phyloP scores from a whole-genome alignment of 768 basidiomycete species.

The Leccinum aurantiacum region DNA sequence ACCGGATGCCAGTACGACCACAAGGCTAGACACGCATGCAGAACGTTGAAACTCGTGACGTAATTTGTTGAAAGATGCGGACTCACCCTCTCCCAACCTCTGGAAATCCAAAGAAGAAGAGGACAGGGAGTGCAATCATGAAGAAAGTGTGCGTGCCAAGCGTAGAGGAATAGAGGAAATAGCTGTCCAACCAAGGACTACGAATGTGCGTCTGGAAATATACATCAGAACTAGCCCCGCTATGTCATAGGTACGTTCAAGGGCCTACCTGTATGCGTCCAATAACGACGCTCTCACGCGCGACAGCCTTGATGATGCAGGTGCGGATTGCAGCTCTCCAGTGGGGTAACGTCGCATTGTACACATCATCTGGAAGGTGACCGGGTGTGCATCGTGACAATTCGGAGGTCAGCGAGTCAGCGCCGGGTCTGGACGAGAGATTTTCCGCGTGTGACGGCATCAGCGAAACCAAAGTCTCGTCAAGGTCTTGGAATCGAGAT shows the following conservation, averaged over 20 bases:
- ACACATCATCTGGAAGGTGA: slow-evolving; percentile 47
- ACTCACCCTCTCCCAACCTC: slow-evolving; percentile 74
- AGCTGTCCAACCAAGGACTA: slow-evolving; percentile 67
- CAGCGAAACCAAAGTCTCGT: not conserved
- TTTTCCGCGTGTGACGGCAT: slow-evolving; percentile 2
- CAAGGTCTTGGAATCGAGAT: not conserved
- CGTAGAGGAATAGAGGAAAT: slow-evolving; percentile 81
- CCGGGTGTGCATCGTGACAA: slow-evolving; percentile 11
- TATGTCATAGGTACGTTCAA: not conserved
- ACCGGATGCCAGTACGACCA: slow-evolving; percentile 71
- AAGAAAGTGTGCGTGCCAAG: slow-evolving; percentile 91
- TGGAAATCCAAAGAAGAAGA: slow-evolving; percentile 85
- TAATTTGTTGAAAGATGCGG: not conserved
- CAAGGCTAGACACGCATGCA: slow-evolving; percentile 44
- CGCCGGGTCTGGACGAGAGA: not conserved
- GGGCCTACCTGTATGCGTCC: slow-evolving; percentile 66
- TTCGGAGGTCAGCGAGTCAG: not conserved
- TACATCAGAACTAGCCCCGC: not conserved
- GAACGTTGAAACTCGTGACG: not conserved
- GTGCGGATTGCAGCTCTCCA: slow-evolving; percentile 67
- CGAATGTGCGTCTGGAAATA: slow-evolving; percentile 50
- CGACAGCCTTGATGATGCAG: slow-evolving; percentile 50
- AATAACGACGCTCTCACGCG: slow-evolving; percentile 58
- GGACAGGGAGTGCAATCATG: slow-evolving; percentile 81
- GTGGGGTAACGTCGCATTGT: slow-evolving; percentile 57